Evolutionary conservation across 31 red algal species (phyloP), one percentile per base, ranked within the genome.

Genomic region (Endocladia muricata): DNA sequence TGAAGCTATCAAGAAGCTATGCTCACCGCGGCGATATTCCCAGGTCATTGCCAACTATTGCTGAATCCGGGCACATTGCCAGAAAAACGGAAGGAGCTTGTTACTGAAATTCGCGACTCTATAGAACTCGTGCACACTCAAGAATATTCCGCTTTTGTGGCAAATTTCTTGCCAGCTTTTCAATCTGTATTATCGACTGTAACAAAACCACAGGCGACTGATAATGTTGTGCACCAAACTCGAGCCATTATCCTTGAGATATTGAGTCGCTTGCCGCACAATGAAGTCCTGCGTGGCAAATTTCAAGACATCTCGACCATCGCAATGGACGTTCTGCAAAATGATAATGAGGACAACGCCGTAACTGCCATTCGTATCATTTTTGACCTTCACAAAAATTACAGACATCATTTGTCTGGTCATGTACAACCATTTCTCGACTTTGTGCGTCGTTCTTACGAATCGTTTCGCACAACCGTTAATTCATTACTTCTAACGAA

Each of bases 311-410:
- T 97, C 37, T 76, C 91, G 41, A 15, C 70, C 35, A 47, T 96
- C 8, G 93, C 93, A 22, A 89, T 96, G 69, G 65, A 80, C 29
- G 60, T 85, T 34, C 56, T 96, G 41, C 62, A 57, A 63, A 87
- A 39, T 21, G 94, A 97, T 40, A 92, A 93, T 58, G 94, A 97
- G 67, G 85, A 90, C 22, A 97, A 93, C 62, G 94, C 89, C 25
- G 55, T 76, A 36, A 84, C 84, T 37, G 87, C 88, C 22, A 82
- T 99, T 56, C 87, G 64, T 34, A 95, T 99, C 40, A 83, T 99
- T 4, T 96, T 96, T 54, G 92, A 95, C 64, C 55, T 94, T 11
- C 88, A 99, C 86, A 99, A 88, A 63, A 91, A 76, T 40, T 99
- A 79, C 64, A 58, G 90, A 2, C 66, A 61, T n/a, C 47, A 78